Base-by-base conservation (phyloP, 192 early-diverging fungal species). In the Gaertneriomyces semiglobifer region DNA sequence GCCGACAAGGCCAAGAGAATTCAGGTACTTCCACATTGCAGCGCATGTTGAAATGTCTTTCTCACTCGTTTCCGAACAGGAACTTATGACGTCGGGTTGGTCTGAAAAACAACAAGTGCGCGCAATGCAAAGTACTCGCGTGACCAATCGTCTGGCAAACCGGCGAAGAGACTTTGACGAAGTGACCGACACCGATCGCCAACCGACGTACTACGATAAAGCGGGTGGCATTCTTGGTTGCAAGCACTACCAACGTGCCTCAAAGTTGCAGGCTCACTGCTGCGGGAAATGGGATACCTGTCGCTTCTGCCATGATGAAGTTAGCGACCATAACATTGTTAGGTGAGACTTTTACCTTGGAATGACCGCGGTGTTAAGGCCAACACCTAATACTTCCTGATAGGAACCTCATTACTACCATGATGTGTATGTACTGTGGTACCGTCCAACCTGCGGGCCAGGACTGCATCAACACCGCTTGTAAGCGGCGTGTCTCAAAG, bases 341-440 rank as follows among this genome's bases (percentile, higher is more conserved):
- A 61, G 91, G 87, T 91, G 77, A 16, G 44, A 51, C 14, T 42
- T 12, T 20, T 9, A 47, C 25, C 25, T 33, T 33, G 40, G 16
- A 77, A 61, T 1, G 39, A 6, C 7, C 33, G 57, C 57, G 14
- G 57, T 58, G 33, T 58, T 14, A 58, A 6, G 16, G 57, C 33
- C 57, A 14, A 6, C 25, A 16, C 38, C 44, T 18, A 45, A 43
- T 46, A 7, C 6, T 53, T 33, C 6, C 46, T 33, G 4, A 2
- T 58, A 82, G 88, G 42, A 86, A 86, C 60, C 74, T 81, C 4
- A 87, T 81, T 0, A 87, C 88, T 53, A 85, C 76, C 61, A 97
- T 99, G 94, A 84, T 93, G 66, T 99, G 96, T 67, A 98, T 97
- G 96, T 74, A 90, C 69, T 99, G 96, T 73, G 54, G 72, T 25